Base-by-base conservation (phyloP, 495 filamentous ascomycete genomes). In the Bathelium albidoporum region DNA sequence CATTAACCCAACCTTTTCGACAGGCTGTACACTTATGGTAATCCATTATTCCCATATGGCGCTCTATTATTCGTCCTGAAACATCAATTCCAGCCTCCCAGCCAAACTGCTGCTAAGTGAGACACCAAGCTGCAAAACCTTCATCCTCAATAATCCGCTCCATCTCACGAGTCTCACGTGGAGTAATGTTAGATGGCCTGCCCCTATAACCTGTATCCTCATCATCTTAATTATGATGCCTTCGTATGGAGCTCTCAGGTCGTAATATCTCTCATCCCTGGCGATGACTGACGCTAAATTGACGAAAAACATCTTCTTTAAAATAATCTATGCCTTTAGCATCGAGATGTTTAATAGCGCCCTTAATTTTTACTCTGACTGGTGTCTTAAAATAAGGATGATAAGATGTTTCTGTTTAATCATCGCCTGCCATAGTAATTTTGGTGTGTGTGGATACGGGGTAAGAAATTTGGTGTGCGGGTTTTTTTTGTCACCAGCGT, bases 301-400 rank as follows among this genome's bases (percentile, higher is more conserved):
- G 22, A 14, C 60, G 41, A 62, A 62, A 62, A 28, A 62, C 39
- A 44, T 62, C 22, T 34, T 45, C 60, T 32, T 62, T 62, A 16
- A 29, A 9, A 16, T 45, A 16, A 2, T 49, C 2, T 28, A 62
- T 62, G 16, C 22, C 20, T 28, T 62, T 45, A 14, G 60, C 60
- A 28, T 62, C 36, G 28, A 62, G 39, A 45, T 45, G 52, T 62
- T 62, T 22, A 31, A 62, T 62, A 28, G 60, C 60, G 24, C 60
- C 60, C 29, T 62, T 3, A 29, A 62, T 32, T 32, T 62, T 49
- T 28, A 18, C 34, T 32, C 52, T 62, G 5, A 28, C 16, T 9
- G 60, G 60, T 16, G 60, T 49, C 31, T 3, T 49, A 18, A 49
- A 49, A 49, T 49, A 4, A 49, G 44, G 44, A 18, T 49, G 3